Conservation (phyloP, 352 stramenopile genomes). For the Phytophthora idaei region DNA sequence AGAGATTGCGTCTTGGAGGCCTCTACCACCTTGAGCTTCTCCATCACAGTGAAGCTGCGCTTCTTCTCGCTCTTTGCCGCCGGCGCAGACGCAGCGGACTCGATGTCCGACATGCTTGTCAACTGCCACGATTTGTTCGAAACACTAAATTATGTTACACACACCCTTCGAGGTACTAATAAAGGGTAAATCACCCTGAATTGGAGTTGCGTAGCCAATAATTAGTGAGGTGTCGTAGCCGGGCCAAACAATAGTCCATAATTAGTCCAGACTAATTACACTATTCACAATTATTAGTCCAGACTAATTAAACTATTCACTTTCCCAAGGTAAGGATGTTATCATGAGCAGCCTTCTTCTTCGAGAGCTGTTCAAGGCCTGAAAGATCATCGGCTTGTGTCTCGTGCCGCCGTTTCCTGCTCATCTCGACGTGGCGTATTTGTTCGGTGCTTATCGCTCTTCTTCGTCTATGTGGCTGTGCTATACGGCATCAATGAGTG, state of each 20-base stretch:
- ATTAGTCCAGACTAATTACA: too few species aligned
- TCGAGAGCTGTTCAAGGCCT: constrained; percentile 45
- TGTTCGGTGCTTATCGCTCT: constrained; percentile 58
- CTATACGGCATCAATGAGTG: constrained; percentile 82
- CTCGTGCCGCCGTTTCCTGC: constrained; percentile 74
- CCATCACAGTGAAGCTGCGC: constrained; percentile 76
- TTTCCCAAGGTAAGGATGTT: too few species aligned
- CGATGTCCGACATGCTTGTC: constrained; percentile 19
- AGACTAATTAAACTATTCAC: too few species aligned
- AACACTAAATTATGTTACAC: too few species aligned
- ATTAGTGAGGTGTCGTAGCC: too few species aligned
- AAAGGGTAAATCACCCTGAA: too few species aligned
- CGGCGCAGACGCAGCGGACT: background rate
- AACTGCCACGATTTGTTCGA: background rate
- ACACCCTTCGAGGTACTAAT: too few species aligned
- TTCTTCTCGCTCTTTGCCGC: constrained; percentile 55
- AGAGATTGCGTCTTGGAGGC: constrained; percentile 60
- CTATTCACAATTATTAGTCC: too few species aligned
- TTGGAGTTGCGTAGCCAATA: too few species aligned
- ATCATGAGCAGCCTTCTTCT: too few species aligned
- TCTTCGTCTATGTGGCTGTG: constrained; percentile 65
- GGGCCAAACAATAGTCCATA: too few species aligned
- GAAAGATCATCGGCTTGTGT: constrained; percentile 72
- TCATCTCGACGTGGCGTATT: constrained; percentile 70
- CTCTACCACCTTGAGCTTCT: constrained; percentile 72